Base-by-base conservation (phyloP, 176 grass and related monocot species). In the Hordeum marinum region DNA sequence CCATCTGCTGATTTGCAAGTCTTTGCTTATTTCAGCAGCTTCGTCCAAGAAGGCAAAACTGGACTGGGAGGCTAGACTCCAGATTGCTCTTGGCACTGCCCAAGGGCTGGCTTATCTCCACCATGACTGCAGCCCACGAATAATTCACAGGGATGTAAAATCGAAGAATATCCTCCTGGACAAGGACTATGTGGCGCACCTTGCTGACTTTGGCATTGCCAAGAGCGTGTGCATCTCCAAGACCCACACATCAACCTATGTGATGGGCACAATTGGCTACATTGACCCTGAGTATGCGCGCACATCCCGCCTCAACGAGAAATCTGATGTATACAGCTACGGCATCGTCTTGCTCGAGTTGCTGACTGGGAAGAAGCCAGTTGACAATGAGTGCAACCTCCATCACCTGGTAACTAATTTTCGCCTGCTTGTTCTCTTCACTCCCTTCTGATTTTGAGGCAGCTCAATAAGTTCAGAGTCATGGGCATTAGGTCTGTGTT, bases 211-310 rank as follows among this genome's bases (percentile, higher is more conserved):
- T 32, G 96, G 96, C 76, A 95, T 95, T 4, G 93, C 96, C 25
- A 95, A 98, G 84, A 98, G 96, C 67, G 59, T 98, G 10, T 95
- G 93, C 24, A 78, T 93, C 31, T 98, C 93, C 0, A 95, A 95
- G 81, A 93, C 95, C 26, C 95, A 98, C 40, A 95, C 95, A 27
- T 95, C 92, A 55, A 98, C 95, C 5, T 98, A 95, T 5, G 91
- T 98, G 32, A 95, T 98, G 95, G 95, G 95, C 37, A 98, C 95
- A 25, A 98, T 98, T 55, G 95, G 95, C 17, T 98, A 95, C 67
- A 98, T 98, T 34, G 95, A 98, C 39, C 95, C 95, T 14, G 95
- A 98, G 77, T 98, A 98, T 12, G 95, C 95, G 10, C 88, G 91
- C 6, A 98, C 92, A 9, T 94, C 92, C 34, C 87, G 95, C 20